Conservation (phyloP, 2,329 filamentous ascomycete genomes). For the Aspergillus sp. region DNA sequence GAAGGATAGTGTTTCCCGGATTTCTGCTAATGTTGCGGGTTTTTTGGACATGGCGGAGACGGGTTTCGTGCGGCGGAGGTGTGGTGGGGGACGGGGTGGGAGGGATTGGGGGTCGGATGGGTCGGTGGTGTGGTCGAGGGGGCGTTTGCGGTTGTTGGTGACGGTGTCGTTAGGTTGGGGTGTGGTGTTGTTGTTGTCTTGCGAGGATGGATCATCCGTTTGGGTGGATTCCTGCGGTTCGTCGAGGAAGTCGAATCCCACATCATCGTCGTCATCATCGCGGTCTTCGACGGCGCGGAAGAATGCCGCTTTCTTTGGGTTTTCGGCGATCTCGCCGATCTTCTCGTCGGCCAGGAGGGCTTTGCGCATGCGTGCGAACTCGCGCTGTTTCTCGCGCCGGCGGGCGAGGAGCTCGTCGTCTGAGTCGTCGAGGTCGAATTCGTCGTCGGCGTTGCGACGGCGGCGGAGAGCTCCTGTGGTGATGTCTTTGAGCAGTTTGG, state of each 20-base stretch:
- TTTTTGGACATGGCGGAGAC: slow-evolving; percentile 59
- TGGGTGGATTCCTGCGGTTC: slow-evolving; percentile 44
- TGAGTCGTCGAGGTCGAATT: slow-evolving; percentile 84
- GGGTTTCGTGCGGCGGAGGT: slow-evolving; percentile 59
- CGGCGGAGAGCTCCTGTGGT: slow-evolving; percentile 84
- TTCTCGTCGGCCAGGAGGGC: slow-evolving; percentile 85
- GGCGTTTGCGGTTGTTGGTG: slow-evolving; percentile 43
- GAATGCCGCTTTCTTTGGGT: slow-evolving; percentile 87
- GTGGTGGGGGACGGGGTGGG: slow-evolving; percentile 54
- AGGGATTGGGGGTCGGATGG: slow-evolving; percentile 41
- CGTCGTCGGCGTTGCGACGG: slow-evolving; percentile 70
- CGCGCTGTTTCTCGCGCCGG: slow-evolving; percentile 77
- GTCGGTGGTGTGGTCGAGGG: slow-evolving; percentile 37
- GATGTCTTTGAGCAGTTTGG: slow-evolving; percentile 90
- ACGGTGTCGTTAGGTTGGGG: slow-evolving; percentile 23
- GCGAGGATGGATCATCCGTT: slow-evolving; percentile 28
- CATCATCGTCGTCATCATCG: slow-evolving; percentile 63
- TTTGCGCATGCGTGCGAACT: slow-evolving; percentile 90
- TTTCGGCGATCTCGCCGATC: slow-evolving; percentile 84
- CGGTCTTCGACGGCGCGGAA: slow-evolving; percentile 84
- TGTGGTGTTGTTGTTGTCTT: slow-evolving; percentile 20
- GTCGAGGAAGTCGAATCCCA: slow-evolving; percentile 75
- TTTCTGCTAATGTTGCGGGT: slow-evolving; percentile 74
- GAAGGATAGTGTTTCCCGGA: slow-evolving; percentile 79
- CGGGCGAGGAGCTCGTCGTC: slow-evolving; percentile 77